These are phyloP conservation scores for Blastomyces gilchristii DNA, from an alignment of 2,329 filamentous ascomycete genomes.

Conservation along the genomic window DNA sequence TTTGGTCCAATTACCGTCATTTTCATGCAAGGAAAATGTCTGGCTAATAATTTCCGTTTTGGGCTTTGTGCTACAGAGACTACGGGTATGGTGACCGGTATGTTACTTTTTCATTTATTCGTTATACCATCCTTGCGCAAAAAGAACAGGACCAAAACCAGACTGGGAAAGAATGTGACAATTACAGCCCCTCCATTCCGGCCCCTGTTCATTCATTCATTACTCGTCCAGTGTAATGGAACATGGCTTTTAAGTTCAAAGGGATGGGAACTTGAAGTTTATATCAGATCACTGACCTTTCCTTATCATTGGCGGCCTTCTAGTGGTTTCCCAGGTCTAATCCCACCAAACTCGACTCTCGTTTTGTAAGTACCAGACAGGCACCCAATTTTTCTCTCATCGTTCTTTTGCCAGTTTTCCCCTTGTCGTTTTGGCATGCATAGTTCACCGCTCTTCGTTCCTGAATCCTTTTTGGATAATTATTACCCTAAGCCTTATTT, in stretches of 20 bases:
- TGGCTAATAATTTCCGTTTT: neutral
- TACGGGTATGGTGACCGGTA: slow-evolving; percentile 35
- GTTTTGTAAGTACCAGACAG: slow-evolving; percentile 59
- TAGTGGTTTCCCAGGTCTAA: slow-evolving; percentile 68
- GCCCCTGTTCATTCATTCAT: neutral
- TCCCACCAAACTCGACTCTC: slow-evolving; percentile 63
- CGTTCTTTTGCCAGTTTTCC: neutral
- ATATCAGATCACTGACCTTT: neutral
- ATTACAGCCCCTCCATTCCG: neutral
- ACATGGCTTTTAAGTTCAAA: neutral
- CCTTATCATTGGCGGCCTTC: slow-evolving; percentile 15
- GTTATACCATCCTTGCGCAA: neutral
- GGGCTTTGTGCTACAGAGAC: slow-evolving; percentile 20
- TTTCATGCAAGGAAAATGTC: neutral
- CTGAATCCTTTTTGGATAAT: neutral
- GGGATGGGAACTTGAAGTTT: neutral
- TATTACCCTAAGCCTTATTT: neutral
- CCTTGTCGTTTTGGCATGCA: neutral
- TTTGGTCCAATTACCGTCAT: neutral
- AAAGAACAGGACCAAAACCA: neutral
- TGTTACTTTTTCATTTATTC: slow-evolving; percentile 15
- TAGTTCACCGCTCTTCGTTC: slow-evolving; percentile 6
- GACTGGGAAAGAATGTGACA: neutral
- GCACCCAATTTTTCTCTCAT: neutral
- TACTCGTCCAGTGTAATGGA: neutral